Evolutionary conservation across 805 yeast genomes (phyloP).

Genomic region (Cyberlindnera saturnus): DNA sequence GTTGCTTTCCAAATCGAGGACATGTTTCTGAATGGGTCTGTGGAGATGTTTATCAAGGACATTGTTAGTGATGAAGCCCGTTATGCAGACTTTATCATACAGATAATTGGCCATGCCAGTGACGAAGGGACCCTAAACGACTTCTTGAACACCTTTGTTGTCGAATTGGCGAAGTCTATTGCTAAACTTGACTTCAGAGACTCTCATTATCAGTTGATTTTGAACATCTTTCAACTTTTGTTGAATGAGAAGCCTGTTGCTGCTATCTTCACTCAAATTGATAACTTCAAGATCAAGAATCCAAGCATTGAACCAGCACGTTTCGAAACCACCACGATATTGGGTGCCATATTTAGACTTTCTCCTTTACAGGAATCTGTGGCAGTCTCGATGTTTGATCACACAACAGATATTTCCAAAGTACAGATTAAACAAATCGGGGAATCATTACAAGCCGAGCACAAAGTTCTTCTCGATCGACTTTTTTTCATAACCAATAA

Average conservation of each 20-base stretch:
- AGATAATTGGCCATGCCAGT: slow-evolving; percentile 49
- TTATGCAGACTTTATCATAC: slow-evolving; percentile 45
- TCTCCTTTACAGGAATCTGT: slow-evolving; percentile 66
- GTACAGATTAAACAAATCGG: slow-evolving; percentile 44
- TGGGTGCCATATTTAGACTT: slow-evolving; percentile 73
- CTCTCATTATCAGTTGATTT: slow-evolving; percentile 44
- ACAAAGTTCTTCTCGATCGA: slow-evolving; percentile 50
- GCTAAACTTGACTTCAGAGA: slow-evolving; percentile 38
- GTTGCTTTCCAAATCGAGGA: slow-evolving; percentile 68
- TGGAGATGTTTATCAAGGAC: slow-evolving; percentile 24
- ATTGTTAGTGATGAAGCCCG: slow-evolving; percentile 24
- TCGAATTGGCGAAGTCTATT: slow-evolving; percentile 31
- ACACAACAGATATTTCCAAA: slow-evolving; percentile 27
- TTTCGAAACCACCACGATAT: slow-evolving; percentile 54
- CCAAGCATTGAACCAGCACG: slow-evolving; percentile 37
- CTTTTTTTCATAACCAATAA: slow-evolving; percentile 66
- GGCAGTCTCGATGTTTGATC: slow-evolving; percentile 37
- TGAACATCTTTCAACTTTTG: slow-evolving; percentile 52
- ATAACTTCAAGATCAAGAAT: slow-evolving; percentile 44
- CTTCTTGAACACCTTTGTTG: slow-evolving; percentile 45
- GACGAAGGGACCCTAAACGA: slow-evolving; percentile 65
- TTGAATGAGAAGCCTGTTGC: slow-evolving; percentile 59
- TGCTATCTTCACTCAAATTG: slow-evolving; percentile 47
- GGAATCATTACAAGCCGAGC: slow-evolving; percentile 60
- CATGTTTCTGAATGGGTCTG: slow-evolving; percentile 25